phyloP scores from a whole-genome alignment of 306 rosid genomes.

The Corylus avellana region DNA sequence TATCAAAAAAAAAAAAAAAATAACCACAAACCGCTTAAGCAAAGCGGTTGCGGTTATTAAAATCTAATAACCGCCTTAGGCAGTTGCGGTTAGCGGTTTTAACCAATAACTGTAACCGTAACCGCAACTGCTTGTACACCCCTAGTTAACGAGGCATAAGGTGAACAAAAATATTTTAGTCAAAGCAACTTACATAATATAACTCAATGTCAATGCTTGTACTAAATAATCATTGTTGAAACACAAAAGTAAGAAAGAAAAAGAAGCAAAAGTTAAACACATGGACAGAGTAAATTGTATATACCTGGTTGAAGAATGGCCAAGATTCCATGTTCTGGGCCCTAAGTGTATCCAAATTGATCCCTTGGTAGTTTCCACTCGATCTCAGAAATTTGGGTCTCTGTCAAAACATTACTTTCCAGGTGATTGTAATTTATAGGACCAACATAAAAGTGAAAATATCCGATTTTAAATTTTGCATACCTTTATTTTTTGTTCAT shows the following conservation, averaged over 20 bases:
- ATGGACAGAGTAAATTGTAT: not conserved
- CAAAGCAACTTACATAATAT: not conserved
- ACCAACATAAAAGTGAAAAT: not conserved
- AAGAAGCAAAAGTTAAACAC: not conserved
- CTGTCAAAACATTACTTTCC: conserved; percentile 38
- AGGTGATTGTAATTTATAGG: conserved; percentile 6
- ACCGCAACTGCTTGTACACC: not conserved
- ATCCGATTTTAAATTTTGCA: not conserved
- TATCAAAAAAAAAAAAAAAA: no score
- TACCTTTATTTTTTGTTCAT: not conserved
- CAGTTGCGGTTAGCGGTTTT: no score
- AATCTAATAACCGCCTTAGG: no score
- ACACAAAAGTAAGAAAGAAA: not conserved
- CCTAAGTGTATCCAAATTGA: conserved; percentile 76
- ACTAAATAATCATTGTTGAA: not conserved
- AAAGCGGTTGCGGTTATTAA: no score
- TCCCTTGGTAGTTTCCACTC: conserved; percentile 71
- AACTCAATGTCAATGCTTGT: not conserved
- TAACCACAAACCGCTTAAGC: no score
- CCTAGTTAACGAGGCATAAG: not conserved
- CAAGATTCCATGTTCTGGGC: conserved; percentile 94
- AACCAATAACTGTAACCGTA: not conserved
- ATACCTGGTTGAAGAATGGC: conserved; percentile 96
- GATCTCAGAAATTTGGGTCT: conserved; percentile 87
- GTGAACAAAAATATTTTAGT: not conserved